Percentiles rank a stretch among this genome's conserved stretches.
Evolutionary conservation across 371 early-diverging fungal species (phyloP).

Genomic region (Nosema granulosis): DNA sequence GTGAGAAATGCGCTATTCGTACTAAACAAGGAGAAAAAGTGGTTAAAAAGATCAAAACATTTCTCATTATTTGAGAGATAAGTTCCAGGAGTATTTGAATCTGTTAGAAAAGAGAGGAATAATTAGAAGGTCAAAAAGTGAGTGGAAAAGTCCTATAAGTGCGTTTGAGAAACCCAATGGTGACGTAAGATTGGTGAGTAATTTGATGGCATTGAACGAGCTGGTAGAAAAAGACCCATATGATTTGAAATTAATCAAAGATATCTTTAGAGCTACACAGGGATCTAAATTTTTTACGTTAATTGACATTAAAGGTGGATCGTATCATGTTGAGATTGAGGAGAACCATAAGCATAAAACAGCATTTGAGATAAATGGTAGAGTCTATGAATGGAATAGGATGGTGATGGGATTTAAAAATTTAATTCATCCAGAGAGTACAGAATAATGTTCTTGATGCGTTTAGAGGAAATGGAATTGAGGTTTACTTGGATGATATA

Average conservation of each 20-base stretch:
- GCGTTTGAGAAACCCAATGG: slow-evolving; percentile 22
- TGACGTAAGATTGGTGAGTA: slow-evolving; percentile 26
- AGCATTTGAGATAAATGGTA: slow-evolving; percentile 39
- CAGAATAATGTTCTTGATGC: slow-evolving; percentile 48
- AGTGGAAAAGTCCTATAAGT: slow-evolving; percentile 26
- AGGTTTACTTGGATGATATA: slow-evolving; percentile 48
- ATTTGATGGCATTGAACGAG: slow-evolving; percentile 41
- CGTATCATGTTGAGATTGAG: slow-evolving; percentile 27
- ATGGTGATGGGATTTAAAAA: slow-evolving; percentile 50
- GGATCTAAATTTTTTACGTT: slow-evolving; percentile 39
- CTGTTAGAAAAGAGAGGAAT: slow-evolving; percentile 3
- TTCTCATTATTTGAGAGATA: not conserved
- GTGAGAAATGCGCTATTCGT: slow-evolving; percentile 2
- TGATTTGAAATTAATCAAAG: slow-evolving; percentile 19
- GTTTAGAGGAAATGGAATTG: not conserved
- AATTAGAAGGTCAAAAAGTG: slow-evolving; percentile 1
- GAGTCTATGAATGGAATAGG: slow-evolving; percentile 43
- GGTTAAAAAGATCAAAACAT: not conserved
- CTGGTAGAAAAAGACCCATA: slow-evolving; percentile 14
- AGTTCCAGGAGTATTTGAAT: not conserved
- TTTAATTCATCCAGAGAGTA: slow-evolving; percentile 44
- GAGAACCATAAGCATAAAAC: slow-evolving; percentile 38
- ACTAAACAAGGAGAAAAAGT: not conserved
- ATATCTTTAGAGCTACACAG: slow-evolving; percentile 14
- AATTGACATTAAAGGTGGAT: slow-evolving; percentile 54